A percentile compares a stretch with the other conserved stretches of the same genome.
Conservation (phyloP, 495 filamentous ascomycete species). For the Neurospora sp. region DNA sequence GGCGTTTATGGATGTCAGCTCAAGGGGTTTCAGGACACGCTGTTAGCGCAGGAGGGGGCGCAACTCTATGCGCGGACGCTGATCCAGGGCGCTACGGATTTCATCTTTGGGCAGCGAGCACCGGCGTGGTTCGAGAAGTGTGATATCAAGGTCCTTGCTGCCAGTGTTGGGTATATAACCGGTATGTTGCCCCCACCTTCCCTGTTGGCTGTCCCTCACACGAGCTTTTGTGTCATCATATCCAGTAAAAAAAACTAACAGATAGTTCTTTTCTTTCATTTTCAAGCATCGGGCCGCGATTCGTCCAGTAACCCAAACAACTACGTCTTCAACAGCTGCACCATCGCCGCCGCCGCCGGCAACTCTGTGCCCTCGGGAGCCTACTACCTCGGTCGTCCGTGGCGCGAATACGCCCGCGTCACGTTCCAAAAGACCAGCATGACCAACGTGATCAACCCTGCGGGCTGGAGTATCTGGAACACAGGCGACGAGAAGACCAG, state of each 20-base stretch:
- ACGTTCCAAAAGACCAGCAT: conserved; percentile 50
- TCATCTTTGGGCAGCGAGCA: conserved; percentile 55
- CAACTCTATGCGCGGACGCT: conserved; percentile 47
- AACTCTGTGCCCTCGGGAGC: conserved; percentile 37
- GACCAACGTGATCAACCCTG: conserved; percentile 46
- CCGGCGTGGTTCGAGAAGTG: conserved; percentile 51
- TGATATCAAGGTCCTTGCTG: conserved; percentile 44
- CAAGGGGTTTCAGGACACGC: conserved; percentile 52
- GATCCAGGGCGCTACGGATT: conserved; percentile 54
- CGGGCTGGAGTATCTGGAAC: conserved; percentile 54
- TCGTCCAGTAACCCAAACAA: conserved; percentile 40
- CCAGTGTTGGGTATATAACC: conserved; percentile 42
- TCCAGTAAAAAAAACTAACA: too few species aligned
- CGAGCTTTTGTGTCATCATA: neutral
- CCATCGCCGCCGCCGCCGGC: conserved; percentile 35
- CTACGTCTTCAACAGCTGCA: conserved; percentile 54
- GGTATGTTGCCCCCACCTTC: conserved; percentile 9
- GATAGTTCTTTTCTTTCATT: neutral
- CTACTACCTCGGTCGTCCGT: conserved; percentile 58
- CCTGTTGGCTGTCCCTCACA: neutral
- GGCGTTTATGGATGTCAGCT: conserved; percentile 51
- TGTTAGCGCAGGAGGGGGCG: conserved; percentile 46
- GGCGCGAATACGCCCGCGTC: conserved; percentile 50
- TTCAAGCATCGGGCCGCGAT: conserved; percentile 44
- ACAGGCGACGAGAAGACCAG: conserved; percentile 35